Conservation (phyloP, 2,329 filamentous ascomycete species). For the Neoarthrinium moseri region DNA sequence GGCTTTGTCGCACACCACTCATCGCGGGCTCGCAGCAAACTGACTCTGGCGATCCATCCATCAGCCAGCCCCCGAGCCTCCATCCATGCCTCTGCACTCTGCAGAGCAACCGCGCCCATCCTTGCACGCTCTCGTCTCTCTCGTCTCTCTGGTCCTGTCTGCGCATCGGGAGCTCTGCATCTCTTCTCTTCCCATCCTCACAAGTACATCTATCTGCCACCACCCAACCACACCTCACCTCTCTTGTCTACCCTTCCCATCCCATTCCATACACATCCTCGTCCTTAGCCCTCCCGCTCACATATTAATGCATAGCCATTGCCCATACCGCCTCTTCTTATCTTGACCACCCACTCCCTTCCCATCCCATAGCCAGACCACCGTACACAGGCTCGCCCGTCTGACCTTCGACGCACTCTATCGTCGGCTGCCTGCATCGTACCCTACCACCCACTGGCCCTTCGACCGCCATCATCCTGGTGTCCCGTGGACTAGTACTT, state of each 20-base stretch:
- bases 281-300: constrained; percentile 21
- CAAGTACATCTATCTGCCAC: constrained; percentile 11
- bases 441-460: not conserved
- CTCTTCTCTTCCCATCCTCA: constrained; percentile 23
- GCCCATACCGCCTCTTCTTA: constrained; percentile 5
- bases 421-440: not conserved
- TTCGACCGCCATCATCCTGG: constrained; percentile 6
- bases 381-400: not conserved
- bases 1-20: not conserved
- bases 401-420: not conserved
- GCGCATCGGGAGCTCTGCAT: too few species aligned
- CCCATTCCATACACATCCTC: constrained; percentile 19
- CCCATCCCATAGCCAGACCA: not conserved
- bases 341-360: constrained; percentile 6
- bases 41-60: constrained; percentile 8
- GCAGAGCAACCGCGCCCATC: constrained; percentile 8
- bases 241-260: constrained; percentile 23
- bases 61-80: constrained; percentile 1
- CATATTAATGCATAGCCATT: constrained; percentile 15
- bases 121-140: constrained; percentile 15
- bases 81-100: not conserved
- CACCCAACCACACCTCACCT: constrained; percentile 7
- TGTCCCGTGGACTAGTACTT: constrained; percentile 10
- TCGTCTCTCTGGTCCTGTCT: constrained; percentile 15
- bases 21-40: not conserved